These are phyloP conservation scores for Vitis rotundifolia DNA, from an alignment of 164 flowering plant species.

Conservation along the genomic window DNA sequence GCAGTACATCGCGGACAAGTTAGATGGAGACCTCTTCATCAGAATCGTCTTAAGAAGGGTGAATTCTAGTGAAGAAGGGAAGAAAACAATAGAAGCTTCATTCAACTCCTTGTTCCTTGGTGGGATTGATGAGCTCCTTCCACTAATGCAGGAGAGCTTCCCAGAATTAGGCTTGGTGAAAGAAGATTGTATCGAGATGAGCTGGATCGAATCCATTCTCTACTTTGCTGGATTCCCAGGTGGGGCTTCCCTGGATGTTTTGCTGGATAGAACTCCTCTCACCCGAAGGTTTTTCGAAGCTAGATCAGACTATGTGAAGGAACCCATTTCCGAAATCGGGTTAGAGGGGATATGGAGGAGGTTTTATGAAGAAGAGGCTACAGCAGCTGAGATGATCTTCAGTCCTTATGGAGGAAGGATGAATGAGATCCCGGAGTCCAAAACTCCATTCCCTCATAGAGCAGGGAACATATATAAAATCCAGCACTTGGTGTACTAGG, in stretches of 20 bases:
- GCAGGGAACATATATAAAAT: constrained; percentile 21
- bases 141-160: constrained; percentile 19
- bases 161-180: constrained; percentile 28
- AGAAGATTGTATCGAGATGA: constrained; percentile 32
- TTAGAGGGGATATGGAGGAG: constrained; percentile 14
- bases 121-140: background rate
- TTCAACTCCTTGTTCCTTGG: constrained; percentile 31
- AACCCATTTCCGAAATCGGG: constrained; percentile 14
- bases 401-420: constrained; percentile 35
- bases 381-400: background rate
- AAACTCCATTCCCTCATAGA: constrained; percentile 30
- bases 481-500: constrained; percentile 17
- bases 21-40: constrained; percentile 25
- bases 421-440: constrained; percentile 18
- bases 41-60: constrained; percentile 2
- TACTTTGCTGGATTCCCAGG: constrained; percentile 14
- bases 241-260: constrained; percentile 8
- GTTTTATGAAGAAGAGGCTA: background rate
- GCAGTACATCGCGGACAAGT: constrained; percentile 25
- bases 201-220: constrained; percentile 30
- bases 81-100: constrained; percentile 13
- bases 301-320: constrained; percentile 27
- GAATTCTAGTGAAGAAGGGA: background rate
- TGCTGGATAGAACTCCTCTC: constrained; percentile 18
- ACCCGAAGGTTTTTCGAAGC: background rate